Evolutionary conservation across 768 basidiomycete species (phyloP).

Genomic region (Megacollybia marginata): DNA sequence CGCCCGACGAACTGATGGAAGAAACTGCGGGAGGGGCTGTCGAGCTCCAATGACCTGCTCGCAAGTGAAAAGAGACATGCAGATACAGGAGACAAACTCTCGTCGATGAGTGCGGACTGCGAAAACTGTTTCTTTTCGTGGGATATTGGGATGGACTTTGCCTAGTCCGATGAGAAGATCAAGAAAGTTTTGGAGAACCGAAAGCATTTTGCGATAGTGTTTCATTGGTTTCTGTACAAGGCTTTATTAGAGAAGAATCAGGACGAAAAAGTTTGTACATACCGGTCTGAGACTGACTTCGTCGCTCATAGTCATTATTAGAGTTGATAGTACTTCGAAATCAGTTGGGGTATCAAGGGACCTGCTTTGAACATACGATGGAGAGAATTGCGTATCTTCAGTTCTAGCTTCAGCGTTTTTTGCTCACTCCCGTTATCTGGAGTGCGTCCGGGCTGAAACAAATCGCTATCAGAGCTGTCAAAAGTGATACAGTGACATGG

Average conservation of each 20-base stretch:
- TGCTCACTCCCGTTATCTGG: conserved; percentile 19
- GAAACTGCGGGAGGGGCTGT: conserved; percentile 43
- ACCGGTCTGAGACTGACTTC: conserved; percentile 43
- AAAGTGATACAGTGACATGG: background rate
- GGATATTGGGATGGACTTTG: conserved; percentile 40
- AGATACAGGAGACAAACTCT: conserved; percentile 40
- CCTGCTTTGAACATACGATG: conserved; percentile 15
- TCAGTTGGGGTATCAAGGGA: background rate
- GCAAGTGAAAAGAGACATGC: conserved; percentile 38
- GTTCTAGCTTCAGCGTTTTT: conserved; percentile 31
- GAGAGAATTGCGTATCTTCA: conserved; percentile 32
- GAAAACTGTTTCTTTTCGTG: conserved; percentile 32
- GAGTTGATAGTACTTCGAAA: conserved; percentile 19
- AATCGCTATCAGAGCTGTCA: conserved; percentile 18
- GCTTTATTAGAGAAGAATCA: background rate
- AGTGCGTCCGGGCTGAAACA: conserved; percentile 20
- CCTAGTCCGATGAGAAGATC: conserved; percentile 37
- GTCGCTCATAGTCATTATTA: conserved; percentile 35
- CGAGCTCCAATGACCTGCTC: conserved; percentile 40
- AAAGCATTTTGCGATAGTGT: conserved; percentile 30
- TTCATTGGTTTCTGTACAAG: conserved; percentile 35
- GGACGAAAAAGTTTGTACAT: conserved; percentile 7
- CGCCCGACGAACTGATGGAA: conserved; percentile 27
- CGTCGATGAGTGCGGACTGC: conserved; percentile 30
- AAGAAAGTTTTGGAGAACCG: conserved; percentile 30